Base-by-base conservation (phyloP, 495 filamentous ascomycete genomes). In the Staphylotrichum tortipilum region DNA sequence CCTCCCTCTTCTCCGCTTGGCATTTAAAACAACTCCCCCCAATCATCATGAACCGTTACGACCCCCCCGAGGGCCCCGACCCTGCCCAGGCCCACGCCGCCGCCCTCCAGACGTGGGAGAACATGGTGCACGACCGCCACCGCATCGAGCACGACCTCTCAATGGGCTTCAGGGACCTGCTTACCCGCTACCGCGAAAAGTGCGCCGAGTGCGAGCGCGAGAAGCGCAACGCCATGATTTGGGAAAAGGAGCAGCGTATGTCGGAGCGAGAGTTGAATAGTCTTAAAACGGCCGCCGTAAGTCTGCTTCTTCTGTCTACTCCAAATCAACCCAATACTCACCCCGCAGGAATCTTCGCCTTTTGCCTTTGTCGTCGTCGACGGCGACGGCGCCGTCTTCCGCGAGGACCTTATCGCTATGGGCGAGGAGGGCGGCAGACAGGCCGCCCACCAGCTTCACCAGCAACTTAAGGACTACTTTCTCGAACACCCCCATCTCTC, bases 301-400 rank as follows among this genome's bases (percentile, higher is more conserved):
- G 55, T 45, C 41, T 24, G 24, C 11, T 15, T 15, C 5, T 30
- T 7, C 19, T 15, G 31, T 36, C 23, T n/a, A n/a, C n/a, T n/a
- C n/a, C n/a, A n/a, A n/a, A n/a, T n/a, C n/a, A n/a, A n/a, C n/a
- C n/a, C n/a, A n/a, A 7, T 12, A 22, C 12, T 47, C 28, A 47
- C 34, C 3, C 2, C 4, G 8, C 46, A 65, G 63, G 60, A 63
- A 56, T 52, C 60, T 11, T 45, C 44, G 4, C 38, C 52, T 0
- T 66, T 64, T 23, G 64, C 53, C 3, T 62, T 58, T 45, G 58
- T 61, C 19, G 49, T 67, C 12, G 56, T 67, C 26, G 64, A 67
- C 26, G 64, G 64, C 34, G 63, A 66, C 26, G 64, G 64, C 0
- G 60, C 60, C 9, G 40, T 66, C 17, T 67, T 67, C 40, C 51